Evolutionary conservation across 257 asterid species (phyloP), one percentile per base, ranked within the genome.

Genomic region (Solanum habrochaites): DNA sequence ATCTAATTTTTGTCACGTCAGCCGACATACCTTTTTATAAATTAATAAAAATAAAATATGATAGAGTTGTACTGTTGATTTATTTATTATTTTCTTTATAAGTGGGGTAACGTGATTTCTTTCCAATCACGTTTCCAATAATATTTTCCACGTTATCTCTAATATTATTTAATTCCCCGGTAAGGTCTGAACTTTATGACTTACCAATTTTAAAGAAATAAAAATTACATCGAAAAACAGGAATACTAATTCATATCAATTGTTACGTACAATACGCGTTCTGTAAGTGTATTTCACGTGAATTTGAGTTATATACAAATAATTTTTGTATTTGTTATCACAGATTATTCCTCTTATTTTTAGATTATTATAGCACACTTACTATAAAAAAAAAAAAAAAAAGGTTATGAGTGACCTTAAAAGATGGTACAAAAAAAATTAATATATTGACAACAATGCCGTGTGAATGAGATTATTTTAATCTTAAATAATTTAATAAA

Each of bases 91-190:
- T 6, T 15, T 29, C 21, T 27, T 78, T 16, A 18, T 78, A 45
- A 43, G 66, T 15, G 25, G 85, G 29, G 29, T 49, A 49, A 27
- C 66, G 52, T 71, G 83, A 60, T 42, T 35, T 16, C 25, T 5
- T 56, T 60, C 60, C 47, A 25, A 43, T 29, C 78, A 56, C 78
- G 72, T 45, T 82, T 85, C 47, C 88, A 52, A 85, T 45, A 45
- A 77, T 87, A 88, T 89, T 89, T 88, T 91, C 86, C 93, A 84
- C 89, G 86, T 85, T 89, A 89, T 35, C 66, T 78, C 25, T 14
- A 3, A 14, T 45, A 81, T 69, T 77, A 14, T 74, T 83, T 78
- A 43, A 37, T 72, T 42, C 82, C 18, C 21, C 8, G 12, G 21
- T 12, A 40, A 75, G 5, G 60, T 75, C 83, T 75, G 60, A 42